A percentile compares a stretch with the other conserved stretches of the same genome.
These are phyloP conservation scores for Termitomyces titanicus DNA, from an alignment of 768 basidiomycete species.

Conservation along the genomic window DNA sequence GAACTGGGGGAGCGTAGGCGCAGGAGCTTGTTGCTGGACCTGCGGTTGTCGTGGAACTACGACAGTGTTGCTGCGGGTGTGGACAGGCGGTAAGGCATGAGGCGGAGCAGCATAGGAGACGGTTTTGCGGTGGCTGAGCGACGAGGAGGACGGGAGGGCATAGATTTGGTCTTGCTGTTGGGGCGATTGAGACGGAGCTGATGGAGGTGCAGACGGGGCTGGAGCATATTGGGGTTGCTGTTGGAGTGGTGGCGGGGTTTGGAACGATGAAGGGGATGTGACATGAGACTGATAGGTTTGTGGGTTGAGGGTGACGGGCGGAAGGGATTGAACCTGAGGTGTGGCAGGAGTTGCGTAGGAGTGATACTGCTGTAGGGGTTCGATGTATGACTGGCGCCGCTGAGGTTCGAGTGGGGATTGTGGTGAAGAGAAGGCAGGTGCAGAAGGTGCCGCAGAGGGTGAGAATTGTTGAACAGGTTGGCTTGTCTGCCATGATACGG, in stretches of 20 bases:
- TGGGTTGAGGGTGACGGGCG: slow-evolving; percentile 11
- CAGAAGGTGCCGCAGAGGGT: slow-evolving; percentile 3
- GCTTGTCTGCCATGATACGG: slow-evolving; percentile 16
- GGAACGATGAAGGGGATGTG: slow-evolving; percentile 16
- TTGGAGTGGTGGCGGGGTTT: slow-evolving; percentile 22
- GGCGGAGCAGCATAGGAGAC: slow-evolving; percentile 25
- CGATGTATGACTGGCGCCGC: slow-evolving; percentile 5
- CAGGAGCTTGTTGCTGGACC: slow-evolving; percentile 23
- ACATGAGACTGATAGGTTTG: slow-evolving; percentile 16
- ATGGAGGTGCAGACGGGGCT: slow-evolving; percentile 20
- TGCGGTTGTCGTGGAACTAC: slow-evolving; percentile 21
- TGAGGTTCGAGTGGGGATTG: slow-evolving; percentile 15
- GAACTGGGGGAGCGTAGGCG: slow-evolving; percentile 51
- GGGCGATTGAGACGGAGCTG: slow-evolving; percentile 10
- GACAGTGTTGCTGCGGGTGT: slow-evolving; percentile 33
- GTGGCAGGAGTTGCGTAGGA: slow-evolving; percentile 16
- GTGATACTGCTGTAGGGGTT: slow-evolving; percentile 22
- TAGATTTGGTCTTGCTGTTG: slow-evolving; percentile 13
- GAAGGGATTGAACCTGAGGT: slow-evolving; percentile 11
- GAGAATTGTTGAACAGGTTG: slow-evolving; percentile 11
- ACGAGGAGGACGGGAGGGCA: slow-evolving; percentile 9
- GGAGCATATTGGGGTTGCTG: slow-evolving; percentile 17
- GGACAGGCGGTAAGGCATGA: slow-evolving; percentile 14
- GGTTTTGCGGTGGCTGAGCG: slow-evolving; percentile 31
- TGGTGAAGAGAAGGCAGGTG: slow-evolving; percentile 14